A percentile compares a stretch with the other conserved stretches of the same genome.
phyloP scores from a whole-genome alignment of 2,329 filamentous ascomycete genomes.

The Fusarium compactum region DNA sequence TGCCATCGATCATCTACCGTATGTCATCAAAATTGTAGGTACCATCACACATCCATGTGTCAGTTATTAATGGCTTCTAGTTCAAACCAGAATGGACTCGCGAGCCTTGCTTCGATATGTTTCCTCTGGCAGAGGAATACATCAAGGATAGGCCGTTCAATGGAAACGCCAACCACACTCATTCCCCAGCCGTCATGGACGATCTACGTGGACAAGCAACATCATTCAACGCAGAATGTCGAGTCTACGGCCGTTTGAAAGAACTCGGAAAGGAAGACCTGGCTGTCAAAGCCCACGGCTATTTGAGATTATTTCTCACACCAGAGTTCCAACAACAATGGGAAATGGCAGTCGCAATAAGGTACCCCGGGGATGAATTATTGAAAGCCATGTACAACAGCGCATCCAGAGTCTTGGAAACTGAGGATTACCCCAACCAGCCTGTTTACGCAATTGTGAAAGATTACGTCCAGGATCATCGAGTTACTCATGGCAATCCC shows the following conservation, averaged over 20 bases:
- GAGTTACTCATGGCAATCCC: rapidly evolving
- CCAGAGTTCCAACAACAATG: background rate
- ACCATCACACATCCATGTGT: rapidly evolving
- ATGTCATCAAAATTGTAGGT: constrained; percentile 21
- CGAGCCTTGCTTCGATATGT: background rate
- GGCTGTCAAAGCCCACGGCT: constrained; percentile 14
- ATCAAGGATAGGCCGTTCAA: background rate
- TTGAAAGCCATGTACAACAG: background rate
- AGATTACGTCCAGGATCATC: constrained; percentile 10
- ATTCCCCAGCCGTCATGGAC: background rate
- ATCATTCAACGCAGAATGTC: constrained; percentile 24
- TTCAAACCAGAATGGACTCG: rapidly evolving
- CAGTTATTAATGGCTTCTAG: background rate
- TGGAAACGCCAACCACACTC: background rate
- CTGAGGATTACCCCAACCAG: background rate
- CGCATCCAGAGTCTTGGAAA: background rate
- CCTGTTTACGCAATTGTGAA: constrained; percentile 34
- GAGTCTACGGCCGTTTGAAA: constrained; percentile 27
- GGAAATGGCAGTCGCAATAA: background rate
- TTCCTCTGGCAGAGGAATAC: background rate
- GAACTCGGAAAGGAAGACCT: constrained; percentile 14
- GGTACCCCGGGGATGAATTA: too few species aligned
- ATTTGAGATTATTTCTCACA: background rate
- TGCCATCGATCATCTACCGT: constrained; percentile 5
- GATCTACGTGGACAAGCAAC: background rate